Percentiles rank a stretch among this genome's conserved stretches.
phyloP scores from a whole-genome alignment of 768 basidiomycete genomes.

The Termitomyces sp. region DNA sequence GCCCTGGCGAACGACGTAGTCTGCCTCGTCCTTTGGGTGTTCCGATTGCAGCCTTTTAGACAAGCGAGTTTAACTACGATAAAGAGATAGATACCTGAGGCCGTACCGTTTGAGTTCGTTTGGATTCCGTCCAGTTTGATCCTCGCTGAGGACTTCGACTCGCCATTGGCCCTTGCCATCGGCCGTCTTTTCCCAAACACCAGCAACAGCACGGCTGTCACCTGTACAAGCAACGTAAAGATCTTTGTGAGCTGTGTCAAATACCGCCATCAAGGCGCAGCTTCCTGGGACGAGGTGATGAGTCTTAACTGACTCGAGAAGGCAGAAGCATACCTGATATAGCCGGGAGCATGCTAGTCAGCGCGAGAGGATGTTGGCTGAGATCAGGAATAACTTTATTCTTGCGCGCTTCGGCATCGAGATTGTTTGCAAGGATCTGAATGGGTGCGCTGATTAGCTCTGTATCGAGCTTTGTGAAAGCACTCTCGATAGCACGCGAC shows the following conservation, averaged over 20 bases:
- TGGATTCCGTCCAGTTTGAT: slow-evolving; percentile 92
- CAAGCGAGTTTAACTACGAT: background rate
- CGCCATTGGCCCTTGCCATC: slow-evolving; percentile 79
- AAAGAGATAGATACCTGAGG: background rate
- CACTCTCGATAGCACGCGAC: slow-evolving; percentile 65
- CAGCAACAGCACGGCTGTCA: slow-evolving; percentile 94
- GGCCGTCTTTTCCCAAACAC: slow-evolving; percentile 73
- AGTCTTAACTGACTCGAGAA: slow-evolving; percentile 6
- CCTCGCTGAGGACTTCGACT: slow-evolving; percentile 91
- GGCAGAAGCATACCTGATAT: slow-evolving; percentile 53
- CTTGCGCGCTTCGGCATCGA: slow-evolving; percentile 49
- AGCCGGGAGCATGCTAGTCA: slow-evolving; percentile 78
- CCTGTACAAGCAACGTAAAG: slow-evolving; percentile 91
- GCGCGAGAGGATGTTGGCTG: slow-evolving; percentile 66
- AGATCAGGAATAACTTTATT: slow-evolving; percentile 58
- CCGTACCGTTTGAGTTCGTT: slow-evolving; percentile 78
- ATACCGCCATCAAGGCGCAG: slow-evolving; percentile 84
- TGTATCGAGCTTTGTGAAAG: slow-evolving; percentile 82
- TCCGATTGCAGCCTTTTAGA: slow-evolving; percentile 67
- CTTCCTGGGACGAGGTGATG: slow-evolving; percentile 51
- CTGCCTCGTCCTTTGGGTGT: slow-evolving; percentile 75
- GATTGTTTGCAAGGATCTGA: slow-evolving; percentile 57
- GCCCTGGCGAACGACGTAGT: slow-evolving; percentile 72
- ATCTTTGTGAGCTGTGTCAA: slow-evolving; percentile 81
- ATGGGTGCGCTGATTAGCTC: slow-evolving; percentile 81